Evolutionary conservation across 768 basidiomycete species (phyloP).

Genomic region (Boletus speciosus): DNA sequence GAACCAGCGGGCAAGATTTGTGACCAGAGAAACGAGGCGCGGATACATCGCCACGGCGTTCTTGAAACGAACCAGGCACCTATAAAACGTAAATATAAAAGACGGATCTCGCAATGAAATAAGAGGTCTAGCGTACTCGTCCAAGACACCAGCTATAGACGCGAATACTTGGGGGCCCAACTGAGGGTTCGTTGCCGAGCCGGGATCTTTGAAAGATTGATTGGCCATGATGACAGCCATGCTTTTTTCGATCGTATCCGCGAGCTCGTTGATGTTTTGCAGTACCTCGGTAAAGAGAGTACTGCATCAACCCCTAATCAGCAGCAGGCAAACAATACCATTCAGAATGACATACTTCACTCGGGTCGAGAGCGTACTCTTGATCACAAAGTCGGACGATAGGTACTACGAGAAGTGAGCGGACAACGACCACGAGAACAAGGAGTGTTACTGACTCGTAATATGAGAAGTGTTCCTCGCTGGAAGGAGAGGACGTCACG

Average conservation of each 20-base stretch:
- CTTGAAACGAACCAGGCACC: conserved; percentile 58
- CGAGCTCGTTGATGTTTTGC: conserved; percentile 43
- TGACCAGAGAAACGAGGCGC: conserved; percentile 38
- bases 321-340: background rate
- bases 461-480: conserved; percentile 48
- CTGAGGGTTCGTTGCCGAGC: conserved; percentile 9
- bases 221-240: conserved; percentile 33
- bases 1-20: conserved; percentile 44
- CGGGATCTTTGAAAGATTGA: conserved; percentile 34
- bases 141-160: conserved; percentile 45
- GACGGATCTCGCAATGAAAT: conserved; percentile 17
- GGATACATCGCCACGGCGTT: conserved; percentile 48
- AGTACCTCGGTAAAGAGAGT: conserved; percentile 44
- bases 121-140: conserved; percentile 41
- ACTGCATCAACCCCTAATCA: conserved; percentile 26
- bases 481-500: conserved; percentile 52
- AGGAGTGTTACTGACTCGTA: conserved; percentile 38
- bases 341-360: conserved; percentile 42
- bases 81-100: conserved; percentile 18
- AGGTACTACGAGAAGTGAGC: conserved; percentile 42
- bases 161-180: conserved; percentile 43
- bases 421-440: background rate
- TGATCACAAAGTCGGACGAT: conserved; percentile 56
- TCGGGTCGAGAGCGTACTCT: conserved; percentile 48
- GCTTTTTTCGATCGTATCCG: conserved; percentile 37